phyloP scores from a whole-genome alignment of 805 yeast species.

The Candida palmyrensis region DNA sequence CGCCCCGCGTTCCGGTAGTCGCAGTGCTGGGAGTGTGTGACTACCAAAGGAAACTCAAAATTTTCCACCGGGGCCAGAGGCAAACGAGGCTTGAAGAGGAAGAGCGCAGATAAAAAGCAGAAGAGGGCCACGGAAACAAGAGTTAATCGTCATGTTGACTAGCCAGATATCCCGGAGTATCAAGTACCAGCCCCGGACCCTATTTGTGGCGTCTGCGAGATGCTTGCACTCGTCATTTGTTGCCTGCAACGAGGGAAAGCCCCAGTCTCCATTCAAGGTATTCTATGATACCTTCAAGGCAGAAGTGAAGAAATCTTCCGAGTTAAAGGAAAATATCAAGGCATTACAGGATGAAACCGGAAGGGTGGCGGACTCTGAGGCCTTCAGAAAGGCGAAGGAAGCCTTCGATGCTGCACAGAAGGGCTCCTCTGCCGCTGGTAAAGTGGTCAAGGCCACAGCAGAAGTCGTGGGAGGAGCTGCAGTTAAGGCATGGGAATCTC shows the following conservation, averaged over 20 bases:
- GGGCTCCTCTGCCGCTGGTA: constrained; percentile 59
- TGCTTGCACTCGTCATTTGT: no score
- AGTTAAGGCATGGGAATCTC: constrained; percentile 91
- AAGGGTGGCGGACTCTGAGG: constrained; percentile 87
- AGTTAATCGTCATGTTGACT: constrained; percentile 4
- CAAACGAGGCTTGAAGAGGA: no score
- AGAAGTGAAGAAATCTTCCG: constrained; percentile 88
- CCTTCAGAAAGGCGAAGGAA: constrained; percentile 87
- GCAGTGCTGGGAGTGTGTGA: no score
- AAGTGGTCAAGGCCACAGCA: constrained; percentile 85
- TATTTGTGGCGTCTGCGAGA: constrained; percentile 1
- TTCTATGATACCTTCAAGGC: constrained; percentile 86
- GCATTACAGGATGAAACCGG: constrained; percentile 96
- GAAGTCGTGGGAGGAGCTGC: constrained; percentile 89
- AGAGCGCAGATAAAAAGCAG: no score
- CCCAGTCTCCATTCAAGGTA: constrained; percentile 81
- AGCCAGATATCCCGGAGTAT: constrained; percentile 2
- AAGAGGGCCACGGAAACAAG: no score
- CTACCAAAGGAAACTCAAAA: no score
- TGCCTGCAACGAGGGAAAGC: constrained; percentile 14
- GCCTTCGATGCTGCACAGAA: constrained; percentile 85
- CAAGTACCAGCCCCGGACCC: not conserved
- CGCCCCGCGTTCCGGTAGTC: no score
- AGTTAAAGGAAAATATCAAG: constrained; percentile 87
- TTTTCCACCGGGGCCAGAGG: no score